Evolutionary conservation across 2,329 filamentous ascomycete genomes (phyloP).

Genomic region (Exophiala calicioides): DNA sequence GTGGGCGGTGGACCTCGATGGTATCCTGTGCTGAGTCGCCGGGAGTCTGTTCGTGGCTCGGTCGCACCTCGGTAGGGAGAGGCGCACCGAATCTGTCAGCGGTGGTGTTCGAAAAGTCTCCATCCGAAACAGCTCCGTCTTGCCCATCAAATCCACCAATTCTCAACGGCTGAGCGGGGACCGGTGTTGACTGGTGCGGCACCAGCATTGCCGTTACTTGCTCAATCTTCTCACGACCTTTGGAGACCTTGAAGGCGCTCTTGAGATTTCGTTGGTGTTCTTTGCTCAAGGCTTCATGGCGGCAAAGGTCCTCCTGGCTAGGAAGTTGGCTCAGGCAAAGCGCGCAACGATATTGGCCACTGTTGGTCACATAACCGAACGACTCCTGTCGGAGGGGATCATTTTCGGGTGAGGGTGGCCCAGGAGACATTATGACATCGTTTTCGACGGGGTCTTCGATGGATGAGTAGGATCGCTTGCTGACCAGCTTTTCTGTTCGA

Average conservation of each 20-base stretch:
- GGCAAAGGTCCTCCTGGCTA: conserved; percentile 14
- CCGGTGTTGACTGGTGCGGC: neutral
- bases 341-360: conserved; percentile 21
- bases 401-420: neutral
- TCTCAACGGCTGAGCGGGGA: conserved; percentile 3
- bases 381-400: conserved; percentile 6
- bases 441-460: conserved; percentile 3
- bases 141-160: neutral
- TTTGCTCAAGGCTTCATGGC: conserved; percentile 17
- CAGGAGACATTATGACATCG: neutral
- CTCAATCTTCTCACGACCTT: conserved; percentile 14
- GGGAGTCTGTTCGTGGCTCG: neutral
- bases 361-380: conserved; percentile 20
- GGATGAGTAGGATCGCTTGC: conserved; percentile 10
- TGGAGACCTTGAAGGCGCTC: conserved; percentile 7
- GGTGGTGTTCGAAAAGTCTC: neutral
- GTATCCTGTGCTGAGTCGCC: neutral
- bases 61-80: neutral
- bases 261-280: conserved; percentile 16
- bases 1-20: conserved; percentile 10
- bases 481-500: neutral
- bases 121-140: neutral
- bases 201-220: conserved; percentile 8
- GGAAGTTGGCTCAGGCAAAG: conserved; percentile 22
- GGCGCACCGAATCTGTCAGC: neutral